Percentiles rank a stretch among this genome's conserved stretches.
These are phyloP conservation scores for Pseudevernia furfuracea DNA, from an alignment of 495 filamentous ascomycete species.

Conservation along the genomic window DNA sequence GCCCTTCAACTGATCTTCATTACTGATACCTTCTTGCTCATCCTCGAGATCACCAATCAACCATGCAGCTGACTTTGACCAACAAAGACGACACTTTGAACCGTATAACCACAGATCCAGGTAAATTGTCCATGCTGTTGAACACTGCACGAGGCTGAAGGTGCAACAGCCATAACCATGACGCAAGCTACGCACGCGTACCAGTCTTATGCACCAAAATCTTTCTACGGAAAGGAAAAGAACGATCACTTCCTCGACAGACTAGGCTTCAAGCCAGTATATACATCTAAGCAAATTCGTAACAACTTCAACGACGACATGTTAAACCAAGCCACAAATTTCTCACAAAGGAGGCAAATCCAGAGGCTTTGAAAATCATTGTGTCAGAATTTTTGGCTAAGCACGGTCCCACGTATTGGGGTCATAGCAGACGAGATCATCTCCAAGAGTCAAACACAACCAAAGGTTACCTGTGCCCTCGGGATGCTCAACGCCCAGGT, in stretches of 20 bases:
- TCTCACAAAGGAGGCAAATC: neutral
- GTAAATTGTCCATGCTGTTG: neutral
- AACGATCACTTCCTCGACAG: neutral
- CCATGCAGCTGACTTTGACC: neutral
- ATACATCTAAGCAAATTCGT: neutral
- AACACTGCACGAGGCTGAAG: neutral
- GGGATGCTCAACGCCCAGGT: neutral
- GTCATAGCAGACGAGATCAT: neutral
- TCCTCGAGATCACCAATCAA: neutral
- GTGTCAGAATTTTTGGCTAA: conserved; percentile 10
- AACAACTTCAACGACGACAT: neutral
- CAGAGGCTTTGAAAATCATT: conserved; percentile 4
- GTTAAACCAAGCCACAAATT: neutral
- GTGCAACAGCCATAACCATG: neutral
- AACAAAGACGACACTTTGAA: neutral
- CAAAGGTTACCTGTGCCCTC: conserved; percentile 8
- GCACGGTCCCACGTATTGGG: conserved; percentile 3
- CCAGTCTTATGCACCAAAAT: neutral
- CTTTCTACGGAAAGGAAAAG: neutral
- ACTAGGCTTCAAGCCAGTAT: neutral
- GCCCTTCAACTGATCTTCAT: neutral
- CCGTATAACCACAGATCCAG: neutral
- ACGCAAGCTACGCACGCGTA: neutral
- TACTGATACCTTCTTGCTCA: neutral
- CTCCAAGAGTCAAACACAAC: neutral